Percentiles rank a stretch among this genome's conserved stretches.
These are phyloP conservation scores for Phlegmacium glaucopus DNA, from an alignment of 768 basidiomycete genomes.

Conservation along the genomic window DNA sequence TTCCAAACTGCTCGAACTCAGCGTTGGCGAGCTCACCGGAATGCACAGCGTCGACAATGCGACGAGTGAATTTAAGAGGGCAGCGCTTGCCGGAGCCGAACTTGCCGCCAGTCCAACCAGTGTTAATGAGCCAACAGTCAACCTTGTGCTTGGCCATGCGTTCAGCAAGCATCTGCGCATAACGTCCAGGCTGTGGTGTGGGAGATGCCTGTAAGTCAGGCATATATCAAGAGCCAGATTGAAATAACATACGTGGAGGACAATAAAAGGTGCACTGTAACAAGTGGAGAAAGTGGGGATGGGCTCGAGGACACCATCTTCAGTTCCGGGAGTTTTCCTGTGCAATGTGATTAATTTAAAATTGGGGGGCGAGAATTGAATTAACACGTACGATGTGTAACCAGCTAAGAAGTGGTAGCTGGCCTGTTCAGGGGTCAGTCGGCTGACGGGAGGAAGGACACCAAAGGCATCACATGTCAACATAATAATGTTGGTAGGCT, in stretches of 20 bases:
- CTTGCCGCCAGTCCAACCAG: constrained; percentile 94
- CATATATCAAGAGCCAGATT: neutral
- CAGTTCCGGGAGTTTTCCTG: constrained; percentile 97
- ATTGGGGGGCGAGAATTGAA: neutral
- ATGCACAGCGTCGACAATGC: constrained; percentile 97
- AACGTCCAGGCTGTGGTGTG: constrained; percentile 78
- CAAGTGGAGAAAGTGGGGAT: constrained; percentile 99
- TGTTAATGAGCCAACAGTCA: constrained; percentile 99
- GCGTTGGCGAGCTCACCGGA: constrained; percentile 85
- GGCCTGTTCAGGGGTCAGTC: constrained; percentile 90
- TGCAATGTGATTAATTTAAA: constrained; percentile 7
- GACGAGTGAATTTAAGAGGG: constrained; percentile 93
- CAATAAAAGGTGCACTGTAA: constrained; percentile 99
- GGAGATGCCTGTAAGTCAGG: constrained; percentile 1
- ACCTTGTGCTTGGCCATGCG: constrained; percentile 88
- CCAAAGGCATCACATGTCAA: constrained; percentile 98
- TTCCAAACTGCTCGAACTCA: constrained; percentile 80
- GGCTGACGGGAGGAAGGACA: constrained; percentile 94
- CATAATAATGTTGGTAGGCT: constrained; percentile 96
- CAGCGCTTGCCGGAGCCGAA: constrained; percentile 92
- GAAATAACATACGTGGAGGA: constrained; percentile 69
- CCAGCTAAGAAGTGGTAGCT: constrained; percentile 98
- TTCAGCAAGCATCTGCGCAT: constrained; percentile 95
- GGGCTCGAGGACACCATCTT: constrained; percentile 96
- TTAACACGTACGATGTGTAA: constrained; percentile 75